phyloP scores from a whole-genome alignment of 345 rosid genomes.

The Eutrema heterophyllum region DNA sequence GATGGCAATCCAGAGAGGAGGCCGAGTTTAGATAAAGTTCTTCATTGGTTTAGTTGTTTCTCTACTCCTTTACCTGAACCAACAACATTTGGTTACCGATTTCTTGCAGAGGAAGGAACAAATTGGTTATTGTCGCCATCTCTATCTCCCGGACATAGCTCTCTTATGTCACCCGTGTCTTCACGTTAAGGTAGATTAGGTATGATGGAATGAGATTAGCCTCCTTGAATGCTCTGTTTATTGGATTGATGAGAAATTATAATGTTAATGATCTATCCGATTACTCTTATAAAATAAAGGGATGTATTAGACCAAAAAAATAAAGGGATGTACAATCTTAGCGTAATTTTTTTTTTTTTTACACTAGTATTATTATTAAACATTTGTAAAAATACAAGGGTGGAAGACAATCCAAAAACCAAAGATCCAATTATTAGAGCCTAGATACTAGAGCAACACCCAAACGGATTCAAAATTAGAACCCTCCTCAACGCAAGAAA shows the following conservation, averaged over 20 bases:
- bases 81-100: background rate
- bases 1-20: conserved; percentile 13
- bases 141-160: conserved; percentile 1
- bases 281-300: too few species aligned
- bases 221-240: background rate
- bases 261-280: background rate
- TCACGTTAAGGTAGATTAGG: background rate
- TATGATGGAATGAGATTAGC: background rate
- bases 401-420: too few species aligned
- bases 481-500: too few species aligned
- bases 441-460: too few species aligned
- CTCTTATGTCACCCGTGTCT: background rate
- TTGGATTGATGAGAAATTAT: background rate
- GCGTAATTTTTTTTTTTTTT: too few species aligned
- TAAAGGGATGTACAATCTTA: too few species aligned
- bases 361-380: too few species aligned
- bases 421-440: too few species aligned
- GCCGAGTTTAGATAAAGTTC: conserved; percentile 14
- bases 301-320: too few species aligned
- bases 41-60: conserved; percentile 22
- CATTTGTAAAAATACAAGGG: too few species aligned
- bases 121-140: background rate
- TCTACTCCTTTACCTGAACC: conserved; percentile 13
- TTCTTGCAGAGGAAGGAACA: conserved; percentile 4
- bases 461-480: too few species aligned